phyloP scores from a whole-genome alignment of 768 basidiomycete species.

The Pulveroboletus ravenelii region DNA sequence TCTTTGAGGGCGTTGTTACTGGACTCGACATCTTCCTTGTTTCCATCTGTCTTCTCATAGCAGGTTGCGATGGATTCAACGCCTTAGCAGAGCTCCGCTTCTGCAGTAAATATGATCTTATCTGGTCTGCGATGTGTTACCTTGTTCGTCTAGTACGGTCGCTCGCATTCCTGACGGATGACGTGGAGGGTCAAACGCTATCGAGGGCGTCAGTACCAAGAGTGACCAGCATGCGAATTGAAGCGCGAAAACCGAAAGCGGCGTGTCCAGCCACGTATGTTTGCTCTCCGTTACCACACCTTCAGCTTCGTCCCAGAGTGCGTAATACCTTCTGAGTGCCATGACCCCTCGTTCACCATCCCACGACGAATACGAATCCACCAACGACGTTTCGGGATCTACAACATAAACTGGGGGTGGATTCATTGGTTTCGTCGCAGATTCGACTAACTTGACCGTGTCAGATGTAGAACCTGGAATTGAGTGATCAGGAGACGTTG shows the following conservation, averaged over 20 bases:
- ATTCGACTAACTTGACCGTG: constrained; percentile 16
- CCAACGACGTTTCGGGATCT: constrained; percentile 49
- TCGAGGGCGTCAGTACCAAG: too few relatives aligned
- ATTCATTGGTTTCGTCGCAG: constrained; percentile 23
- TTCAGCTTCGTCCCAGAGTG: too few relatives aligned
- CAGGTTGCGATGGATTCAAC: constrained; percentile 1
- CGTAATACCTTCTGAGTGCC: constrained; percentile 58
- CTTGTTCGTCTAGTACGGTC: too few relatives aligned
- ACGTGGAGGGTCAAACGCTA: too few relatives aligned
- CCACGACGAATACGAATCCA: constrained; percentile 48
- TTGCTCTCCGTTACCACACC: too few relatives aligned
- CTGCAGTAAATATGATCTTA: constrained; percentile 12
- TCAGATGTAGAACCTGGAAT: constrained; percentile 26
- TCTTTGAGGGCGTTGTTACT: constrained; percentile 25
- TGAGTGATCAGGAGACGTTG: constrained; percentile 23
- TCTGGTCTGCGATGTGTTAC: constrained; percentile 3
- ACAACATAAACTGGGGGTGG: constrained; percentile 49
- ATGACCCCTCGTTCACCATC: constrained; percentile 66
- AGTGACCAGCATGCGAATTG: too few relatives aligned
- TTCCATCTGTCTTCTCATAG: constrained; percentile 12
- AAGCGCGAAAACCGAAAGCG: too few relatives aligned
- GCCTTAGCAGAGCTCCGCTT: background rate
- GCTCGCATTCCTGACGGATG: too few relatives aligned
- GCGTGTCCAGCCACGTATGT: too few relatives aligned
- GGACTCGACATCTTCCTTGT: background rate